A percentile compares a stretch with the other conserved stretches of the same genome.
phyloP scores from a whole-genome alignment of 305 asterid genomes.

The Fraxinus angustifolia region DNA sequence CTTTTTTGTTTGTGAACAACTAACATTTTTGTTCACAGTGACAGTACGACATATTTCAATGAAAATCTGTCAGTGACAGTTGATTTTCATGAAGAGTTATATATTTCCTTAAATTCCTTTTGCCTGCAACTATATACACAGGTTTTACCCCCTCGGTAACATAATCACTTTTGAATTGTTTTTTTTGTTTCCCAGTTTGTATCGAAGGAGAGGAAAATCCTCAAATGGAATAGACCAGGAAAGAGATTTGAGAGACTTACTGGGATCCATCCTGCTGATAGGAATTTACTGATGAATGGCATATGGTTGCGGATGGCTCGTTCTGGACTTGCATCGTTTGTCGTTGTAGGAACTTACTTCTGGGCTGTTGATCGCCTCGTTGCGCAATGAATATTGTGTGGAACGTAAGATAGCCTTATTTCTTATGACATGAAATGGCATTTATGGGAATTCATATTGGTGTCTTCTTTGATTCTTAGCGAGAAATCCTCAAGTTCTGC shows the following conservation, averaged over 20 bases:
- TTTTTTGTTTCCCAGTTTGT: slow-evolving; percentile 48
- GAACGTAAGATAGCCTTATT: background rate
- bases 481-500: background rate
- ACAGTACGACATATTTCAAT: background rate
- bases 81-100: background rate
- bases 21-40: background rate
- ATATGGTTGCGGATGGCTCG: slow-evolving; percentile 81
- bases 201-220: slow-evolving; percentile 77
- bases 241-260: slow-evolving; percentile 76
- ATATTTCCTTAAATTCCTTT: background rate
- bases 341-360: slow-evolving; percentile 72
- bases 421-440: background rate
- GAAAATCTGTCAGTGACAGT: background rate
- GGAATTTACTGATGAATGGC: slow-evolving; percentile 65
- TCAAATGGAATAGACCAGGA: slow-evolving; percentile 75
- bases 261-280: slow-evolving; percentile 86
- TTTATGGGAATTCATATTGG: background rate
- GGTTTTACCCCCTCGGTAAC: slow-evolving; percentile 3
- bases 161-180: slow-evolving; percentile 13
- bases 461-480: background rate
- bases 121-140: background rate
- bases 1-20: background rate
- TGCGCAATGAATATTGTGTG: slow-evolving; percentile 12
- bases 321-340: slow-evolving; percentile 70
- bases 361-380: slow-evolving; percentile 48